These are phyloP conservation scores for Phytophthora palmivora DNA, from an alignment of 352 stramenopile species.

Conservation along the genomic window DNA sequence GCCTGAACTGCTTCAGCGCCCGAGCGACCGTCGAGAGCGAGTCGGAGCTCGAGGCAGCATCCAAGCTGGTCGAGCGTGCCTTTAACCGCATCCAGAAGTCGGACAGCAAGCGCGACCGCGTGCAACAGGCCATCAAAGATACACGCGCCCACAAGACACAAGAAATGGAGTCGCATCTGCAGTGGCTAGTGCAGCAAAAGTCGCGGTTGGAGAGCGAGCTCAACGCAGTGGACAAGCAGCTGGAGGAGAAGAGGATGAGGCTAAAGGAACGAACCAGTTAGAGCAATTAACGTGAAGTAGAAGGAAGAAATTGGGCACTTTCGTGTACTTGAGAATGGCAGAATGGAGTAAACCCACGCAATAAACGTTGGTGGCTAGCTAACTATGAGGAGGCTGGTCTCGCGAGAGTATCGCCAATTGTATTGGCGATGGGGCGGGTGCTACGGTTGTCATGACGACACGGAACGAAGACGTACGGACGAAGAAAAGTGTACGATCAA, in stretches of 20 bases:
- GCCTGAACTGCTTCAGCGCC: slow-evolving; percentile 74
- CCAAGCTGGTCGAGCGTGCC: slow-evolving; percentile 63
- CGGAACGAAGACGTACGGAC: slow-evolving; percentile 23
- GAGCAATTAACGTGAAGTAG: slow-evolving; percentile 7
- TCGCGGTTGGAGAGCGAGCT: slow-evolving; percentile 56
- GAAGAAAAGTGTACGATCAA: slow-evolving; percentile 12
- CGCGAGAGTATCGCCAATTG: slow-evolving; percentile 26
- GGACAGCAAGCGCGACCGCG: slow-evolving; percentile 47
- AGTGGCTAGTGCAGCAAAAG: slow-evolving; percentile 64
- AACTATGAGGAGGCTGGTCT: slow-evolving; percentile 27
- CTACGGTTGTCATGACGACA: slow-evolving; percentile 21
- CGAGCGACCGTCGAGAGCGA: slow-evolving; percentile 59
- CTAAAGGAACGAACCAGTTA: slow-evolving; percentile 53
- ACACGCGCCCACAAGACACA: slow-evolving; percentile 40
- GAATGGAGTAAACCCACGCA: slow-evolving; percentile 31
- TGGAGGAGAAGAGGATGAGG: slow-evolving; percentile 63
- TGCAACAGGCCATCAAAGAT: slow-evolving; percentile 51
- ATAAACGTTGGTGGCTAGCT: slow-evolving; percentile 21
- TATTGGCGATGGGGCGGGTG: slow-evolving; percentile 7
- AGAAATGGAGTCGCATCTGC: slow-evolving; percentile 61
- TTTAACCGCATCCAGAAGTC: slow-evolving; percentile 69
- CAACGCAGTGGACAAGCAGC: slow-evolving; percentile 45
- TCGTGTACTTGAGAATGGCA: slow-evolving; percentile 15
- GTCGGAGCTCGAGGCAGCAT: slow-evolving; percentile 73
- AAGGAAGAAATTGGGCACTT: neutral